Evolutionary conservation across 192 early-diverging fungal genomes (phyloP).

Genomic region (Linnemannia hyalina): DNA sequence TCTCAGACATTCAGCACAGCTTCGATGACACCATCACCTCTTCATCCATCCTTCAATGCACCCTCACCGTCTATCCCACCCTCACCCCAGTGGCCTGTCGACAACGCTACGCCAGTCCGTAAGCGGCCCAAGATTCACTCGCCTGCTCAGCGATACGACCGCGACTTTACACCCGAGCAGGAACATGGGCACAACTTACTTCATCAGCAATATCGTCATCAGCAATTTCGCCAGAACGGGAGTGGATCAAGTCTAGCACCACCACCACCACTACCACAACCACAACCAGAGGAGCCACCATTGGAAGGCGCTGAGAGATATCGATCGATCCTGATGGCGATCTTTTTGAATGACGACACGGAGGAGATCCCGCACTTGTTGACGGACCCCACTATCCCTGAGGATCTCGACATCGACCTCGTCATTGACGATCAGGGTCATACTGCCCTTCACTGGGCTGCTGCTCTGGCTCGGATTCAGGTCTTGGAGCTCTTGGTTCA

Average conservation of each 20-base stretch:
- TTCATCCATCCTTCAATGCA: constrained; percentile 36
- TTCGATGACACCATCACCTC: constrained; percentile 43
- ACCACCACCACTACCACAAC: background rate
- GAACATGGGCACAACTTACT: background rate
- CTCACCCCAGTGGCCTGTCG: constrained; percentile 32
- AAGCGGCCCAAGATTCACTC: constrained; percentile 18
- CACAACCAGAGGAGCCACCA: constrained; percentile 11
- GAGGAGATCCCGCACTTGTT: constrained; percentile 69
- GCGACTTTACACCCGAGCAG: constrained; percentile 10
- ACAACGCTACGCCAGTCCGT: constrained; percentile 19
- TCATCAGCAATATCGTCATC: background rate
- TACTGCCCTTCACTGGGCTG: constrained; percentile 96
- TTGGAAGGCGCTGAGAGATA: constrained; percentile 68
- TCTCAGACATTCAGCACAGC: constrained; percentile 24
- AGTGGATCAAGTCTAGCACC: constrained; percentile 1
- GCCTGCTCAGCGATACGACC: constrained; percentile 12
- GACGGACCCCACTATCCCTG: constrained; percentile 48
- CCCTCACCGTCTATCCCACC: constrained; percentile 46
- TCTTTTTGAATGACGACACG: constrained; percentile 86
- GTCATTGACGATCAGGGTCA: constrained; percentile 96
- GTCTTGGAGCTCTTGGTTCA: constrained; percentile 83
- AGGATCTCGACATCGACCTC: constrained; percentile 82
- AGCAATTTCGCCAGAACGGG: background rate
- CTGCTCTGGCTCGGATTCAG: constrained; percentile 83
- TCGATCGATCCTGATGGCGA: constrained; percentile 84